phyloP scores from a whole-genome alignment of 2,329 filamentous ascomycete species.

The Westerdykella ornata region DNA sequence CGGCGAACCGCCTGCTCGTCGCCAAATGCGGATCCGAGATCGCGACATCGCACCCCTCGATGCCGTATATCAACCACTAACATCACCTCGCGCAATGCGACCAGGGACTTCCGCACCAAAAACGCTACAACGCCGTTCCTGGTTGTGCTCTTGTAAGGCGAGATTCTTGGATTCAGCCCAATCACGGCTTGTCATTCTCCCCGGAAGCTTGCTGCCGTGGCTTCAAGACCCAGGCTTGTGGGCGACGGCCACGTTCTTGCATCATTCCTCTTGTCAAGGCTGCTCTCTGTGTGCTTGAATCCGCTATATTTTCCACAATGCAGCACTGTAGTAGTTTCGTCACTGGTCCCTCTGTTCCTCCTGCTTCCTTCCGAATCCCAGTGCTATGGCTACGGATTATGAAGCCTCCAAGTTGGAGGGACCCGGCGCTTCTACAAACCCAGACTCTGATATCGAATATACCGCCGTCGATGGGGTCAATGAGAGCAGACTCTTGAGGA shows the following conservation, averaged over 20 bases:
- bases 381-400: conserved; percentile 23
- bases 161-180: conserved; percentile 12
- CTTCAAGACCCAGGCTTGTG: too few species aligned
- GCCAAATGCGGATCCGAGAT: conserved; percentile 21
- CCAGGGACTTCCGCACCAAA: conserved; percentile 2
- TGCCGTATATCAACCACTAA: conserved; percentile 17
- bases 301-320: not conserved
- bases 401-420: conserved; percentile 10
- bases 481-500: conserved; percentile 54
- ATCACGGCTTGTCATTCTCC: conserved; percentile 8
- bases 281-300: conserved; percentile 2
- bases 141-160: conserved; percentile 8
- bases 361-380: not conserved
- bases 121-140: not conserved
- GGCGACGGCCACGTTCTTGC: conserved; percentile 19
- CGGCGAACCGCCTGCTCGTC: not conserved
- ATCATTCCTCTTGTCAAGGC: conserved; percentile 16
- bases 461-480: conserved; percentile 35
- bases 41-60: conserved; percentile 32
- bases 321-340: not conserved
- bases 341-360: not conserved
- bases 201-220: conserved; percentile 1
- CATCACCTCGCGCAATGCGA: conserved; percentile 5
- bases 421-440: conserved; percentile 14
- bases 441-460: conserved; percentile 24